Percentiles rank a stretch among this genome's conserved stretches.
phyloP scores from a whole-genome alignment of 805 yeast genomes.

The Candida berthetii region DNA sequence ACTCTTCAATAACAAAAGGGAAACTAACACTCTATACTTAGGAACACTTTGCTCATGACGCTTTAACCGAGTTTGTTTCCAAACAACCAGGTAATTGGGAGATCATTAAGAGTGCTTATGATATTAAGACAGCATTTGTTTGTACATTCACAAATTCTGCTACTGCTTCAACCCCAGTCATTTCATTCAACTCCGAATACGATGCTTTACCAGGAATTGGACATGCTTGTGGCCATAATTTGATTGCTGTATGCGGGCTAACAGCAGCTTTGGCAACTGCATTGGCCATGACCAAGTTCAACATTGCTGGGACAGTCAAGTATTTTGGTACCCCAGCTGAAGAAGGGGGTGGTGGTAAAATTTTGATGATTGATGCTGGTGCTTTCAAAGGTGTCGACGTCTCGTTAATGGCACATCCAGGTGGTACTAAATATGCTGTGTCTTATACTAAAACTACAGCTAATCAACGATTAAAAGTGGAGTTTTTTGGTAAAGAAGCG shows the following conservation, averaged over 20 bases:
- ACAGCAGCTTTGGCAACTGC: not conserved
- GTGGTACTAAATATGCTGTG: not conserved
- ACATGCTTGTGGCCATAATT: slow-evolving; percentile 1
- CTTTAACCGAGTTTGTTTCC: not conserved
- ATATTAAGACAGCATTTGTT: not conserved
- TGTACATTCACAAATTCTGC: not conserved
- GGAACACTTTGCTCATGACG: not conserved
- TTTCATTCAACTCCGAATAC: not conserved
- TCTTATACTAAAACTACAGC: not conserved
- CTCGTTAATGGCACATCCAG: not conserved
- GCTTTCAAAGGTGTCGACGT: not conserved
- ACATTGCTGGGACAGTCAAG: not conserved
- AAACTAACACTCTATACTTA: not conserved
- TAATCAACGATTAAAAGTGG: not conserved
- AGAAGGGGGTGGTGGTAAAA: not conserved
- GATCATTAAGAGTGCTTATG: not conserved
- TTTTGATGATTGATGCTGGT: not conserved
- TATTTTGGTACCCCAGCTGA: not conserved
- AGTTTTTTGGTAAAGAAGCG: not conserved
- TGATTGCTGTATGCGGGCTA: not conserved
- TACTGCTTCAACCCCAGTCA: not conserved
- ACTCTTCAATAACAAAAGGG: not conserved
- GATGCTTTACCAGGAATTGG: too few relatives aligned
- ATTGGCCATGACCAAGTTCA: not conserved
- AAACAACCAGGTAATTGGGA: not conserved